These are phyloP conservation scores for Solanum habrochaites DNA, from an alignment of 257 asterid genomes.

Conservation along the genomic window DNA sequence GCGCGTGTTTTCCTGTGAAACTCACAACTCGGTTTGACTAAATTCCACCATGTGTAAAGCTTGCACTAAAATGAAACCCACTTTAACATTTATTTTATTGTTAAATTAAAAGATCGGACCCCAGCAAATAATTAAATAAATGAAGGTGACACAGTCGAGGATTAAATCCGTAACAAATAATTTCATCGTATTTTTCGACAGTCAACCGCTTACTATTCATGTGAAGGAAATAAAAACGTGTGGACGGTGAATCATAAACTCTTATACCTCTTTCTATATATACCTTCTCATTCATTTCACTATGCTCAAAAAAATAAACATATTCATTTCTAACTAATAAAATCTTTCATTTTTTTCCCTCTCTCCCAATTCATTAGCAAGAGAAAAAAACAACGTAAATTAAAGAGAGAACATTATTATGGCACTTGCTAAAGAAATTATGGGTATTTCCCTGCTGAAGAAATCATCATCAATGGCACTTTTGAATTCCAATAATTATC, in stretches of 20 bases:
- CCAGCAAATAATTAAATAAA: background rate
- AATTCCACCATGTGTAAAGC: conserved; percentile 15
- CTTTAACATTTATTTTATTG: background rate
- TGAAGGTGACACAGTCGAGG: background rate
- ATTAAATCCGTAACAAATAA: background rate
- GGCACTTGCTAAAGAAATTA: conserved; percentile 60
- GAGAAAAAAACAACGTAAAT: background rate
- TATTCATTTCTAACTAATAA: conserved; percentile 1
- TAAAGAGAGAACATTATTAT: conserved; percentile 10
- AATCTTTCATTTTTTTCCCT: background rate
- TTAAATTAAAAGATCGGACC: background rate
- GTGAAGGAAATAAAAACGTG: conserved; percentile 37
- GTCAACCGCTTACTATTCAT: conserved; percentile 3
- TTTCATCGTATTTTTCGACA: too few relatives aligned
- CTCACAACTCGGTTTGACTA: conserved; percentile 34
- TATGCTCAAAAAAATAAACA: background rate
- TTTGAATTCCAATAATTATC: background rate
- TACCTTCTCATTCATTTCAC: background rate
- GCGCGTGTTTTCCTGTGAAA: conserved; percentile 24
- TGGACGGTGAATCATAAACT: conserved; percentile 38
- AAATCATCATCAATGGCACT: conserved; percentile 17
- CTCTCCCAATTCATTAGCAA: background rate
- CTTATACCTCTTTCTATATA: background rate
- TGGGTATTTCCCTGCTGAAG: conserved; percentile 47
- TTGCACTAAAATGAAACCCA: background rate